These are phyloP conservation scores for Apiospora marii DNA, from an alignment of 2,329 filamentous ascomycete species.

Conservation along the genomic window DNA sequence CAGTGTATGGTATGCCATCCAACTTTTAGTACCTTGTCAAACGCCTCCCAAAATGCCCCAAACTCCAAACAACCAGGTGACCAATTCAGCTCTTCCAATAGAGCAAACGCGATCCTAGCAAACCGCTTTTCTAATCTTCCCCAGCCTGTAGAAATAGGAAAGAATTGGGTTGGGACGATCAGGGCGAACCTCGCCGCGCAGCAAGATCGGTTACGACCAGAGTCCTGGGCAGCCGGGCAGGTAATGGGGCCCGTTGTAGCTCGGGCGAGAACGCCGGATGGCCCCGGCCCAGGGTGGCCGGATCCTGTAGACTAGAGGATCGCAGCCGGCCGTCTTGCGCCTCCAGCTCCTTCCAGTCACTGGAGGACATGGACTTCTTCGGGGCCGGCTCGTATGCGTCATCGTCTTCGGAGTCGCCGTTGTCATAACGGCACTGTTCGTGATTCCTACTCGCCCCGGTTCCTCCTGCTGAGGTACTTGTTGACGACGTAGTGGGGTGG, in stretches of 20 bases:
- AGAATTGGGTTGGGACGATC: background rate
- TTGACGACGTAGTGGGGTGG: background rate
- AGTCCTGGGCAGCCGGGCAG: background rate
- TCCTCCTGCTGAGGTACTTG: background rate
- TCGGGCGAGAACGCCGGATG: constrained; percentile 39
- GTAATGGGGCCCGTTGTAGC: background rate
- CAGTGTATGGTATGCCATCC: background rate
- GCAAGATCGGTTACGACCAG: background rate
- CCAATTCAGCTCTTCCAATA: background rate
- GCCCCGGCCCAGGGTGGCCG: constrained; percentile 28
- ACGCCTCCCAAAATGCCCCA: constrained; percentile 13
- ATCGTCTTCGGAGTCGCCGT: constrained; percentile 28
- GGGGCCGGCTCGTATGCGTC: constrained; percentile 22
- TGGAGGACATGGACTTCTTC: constrained; percentile 23
- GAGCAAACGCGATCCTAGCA: background rate
- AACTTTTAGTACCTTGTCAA: background rate
- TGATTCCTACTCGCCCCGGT: background rate
- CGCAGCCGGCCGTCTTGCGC: constrained; percentile 42
- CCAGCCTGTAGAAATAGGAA: background rate
- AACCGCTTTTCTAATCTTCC: background rate
- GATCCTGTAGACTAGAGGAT: constrained; percentile 34
- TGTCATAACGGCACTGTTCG: background rate
- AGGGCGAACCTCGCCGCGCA: background rate
- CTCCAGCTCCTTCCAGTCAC: constrained; percentile 51
- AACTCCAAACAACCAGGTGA: background rate